Evolutionary conservation across 2,329 filamentous ascomycete genomes (phyloP).

Genomic region (Thelonectria blattea): DNA sequence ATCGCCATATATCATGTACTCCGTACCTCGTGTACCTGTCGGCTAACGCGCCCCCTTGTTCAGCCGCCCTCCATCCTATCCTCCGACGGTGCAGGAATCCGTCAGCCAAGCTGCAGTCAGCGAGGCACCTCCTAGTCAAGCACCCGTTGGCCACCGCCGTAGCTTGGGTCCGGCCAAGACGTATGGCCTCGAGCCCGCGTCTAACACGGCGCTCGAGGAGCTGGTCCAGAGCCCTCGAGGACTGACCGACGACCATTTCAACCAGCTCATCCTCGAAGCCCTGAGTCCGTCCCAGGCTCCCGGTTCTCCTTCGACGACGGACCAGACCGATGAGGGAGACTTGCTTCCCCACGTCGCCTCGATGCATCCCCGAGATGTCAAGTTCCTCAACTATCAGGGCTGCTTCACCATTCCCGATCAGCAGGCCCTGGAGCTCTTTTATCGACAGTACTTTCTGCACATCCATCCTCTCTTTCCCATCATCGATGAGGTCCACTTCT

Average conservation of each 20-base stretch:
- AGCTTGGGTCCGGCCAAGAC: background rate
- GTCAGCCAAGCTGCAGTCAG: background rate
- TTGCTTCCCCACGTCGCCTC: slow-evolving; percentile 1
- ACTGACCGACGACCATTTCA: background rate
- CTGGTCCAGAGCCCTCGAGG: slow-evolving; percentile 4
- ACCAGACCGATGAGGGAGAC: background rate
- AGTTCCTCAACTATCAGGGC: slow-evolving; percentile 8
- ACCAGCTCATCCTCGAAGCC: slow-evolving; percentile 3
- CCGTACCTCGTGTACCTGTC: background rate
- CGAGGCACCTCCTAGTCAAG: background rate
- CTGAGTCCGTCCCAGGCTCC: slow-evolving; percentile 1
- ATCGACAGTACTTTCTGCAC: slow-evolving; percentile 11
- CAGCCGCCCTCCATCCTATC: background rate
- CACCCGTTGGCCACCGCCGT: background rate
- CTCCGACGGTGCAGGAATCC: background rate
- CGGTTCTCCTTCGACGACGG: background rate
- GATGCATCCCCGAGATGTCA: slow-evolving; percentile 4
- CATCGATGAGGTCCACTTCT: slow-evolving; percentile 13
- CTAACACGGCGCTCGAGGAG: background rate
- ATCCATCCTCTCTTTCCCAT: slow-evolving; percentile 13
- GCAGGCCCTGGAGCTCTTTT: slow-evolving; percentile 4
- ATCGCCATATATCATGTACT: background rate
- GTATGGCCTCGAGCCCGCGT: background rate
- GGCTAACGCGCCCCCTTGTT: slow-evolving; percentile 2
- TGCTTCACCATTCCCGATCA: slow-evolving; percentile 14